Base-by-base conservation (phyloP, 192 early-diverging fungal genomes). In the Coemansia sp. region DNA sequence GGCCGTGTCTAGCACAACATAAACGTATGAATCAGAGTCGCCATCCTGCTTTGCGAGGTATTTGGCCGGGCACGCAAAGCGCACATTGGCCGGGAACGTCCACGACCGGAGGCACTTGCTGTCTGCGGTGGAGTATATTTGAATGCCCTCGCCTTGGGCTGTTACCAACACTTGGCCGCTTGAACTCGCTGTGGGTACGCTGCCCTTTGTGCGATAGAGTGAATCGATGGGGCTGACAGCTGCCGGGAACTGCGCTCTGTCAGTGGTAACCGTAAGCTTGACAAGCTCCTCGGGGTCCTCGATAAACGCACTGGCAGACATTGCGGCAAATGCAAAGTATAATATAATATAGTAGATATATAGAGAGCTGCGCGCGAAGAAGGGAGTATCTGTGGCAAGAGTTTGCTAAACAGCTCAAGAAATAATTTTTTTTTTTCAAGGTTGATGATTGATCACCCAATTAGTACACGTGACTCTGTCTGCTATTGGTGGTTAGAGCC, bases 41-140 rank as follows among this genome's bases (percentile, higher is more conserved):
- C 38, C 67, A n/a, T 57, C 70, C 57, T 66, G 58, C 30, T 47
- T 69, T 17, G 67, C 23, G 21, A 55, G 58, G 62, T 84, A 84
- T 21, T 76, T 84, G 42, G 81, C 76, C 5, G 81, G 81, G 44
- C 81, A 84, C 2, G 81, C 70, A 70, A 84, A 84, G 44, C 81
- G 81, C 37, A 77, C 64, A 23, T 62, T 72, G 7, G 81, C 76
- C 17, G 81, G 67, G 49, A 84, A 84, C 14, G 81, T 62, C 81
- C 81, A 84, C 37, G 81, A 84, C 62, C 81, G 69, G 53, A 78
- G 58, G 46, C 81, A 84, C 60, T 84, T 84, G 73, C 73, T 84
- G 70, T 84, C 76, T 21, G 70, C 32, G 1, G 66, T 62, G 10
- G 81, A 75, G 55, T 78, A 78, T 32, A 84, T 84, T 52, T 84